Evolutionary conservation across 768 basidiomycete species (phyloP), one percentile per base, ranked within the genome.

Genomic region (Collybia nuda): DNA sequence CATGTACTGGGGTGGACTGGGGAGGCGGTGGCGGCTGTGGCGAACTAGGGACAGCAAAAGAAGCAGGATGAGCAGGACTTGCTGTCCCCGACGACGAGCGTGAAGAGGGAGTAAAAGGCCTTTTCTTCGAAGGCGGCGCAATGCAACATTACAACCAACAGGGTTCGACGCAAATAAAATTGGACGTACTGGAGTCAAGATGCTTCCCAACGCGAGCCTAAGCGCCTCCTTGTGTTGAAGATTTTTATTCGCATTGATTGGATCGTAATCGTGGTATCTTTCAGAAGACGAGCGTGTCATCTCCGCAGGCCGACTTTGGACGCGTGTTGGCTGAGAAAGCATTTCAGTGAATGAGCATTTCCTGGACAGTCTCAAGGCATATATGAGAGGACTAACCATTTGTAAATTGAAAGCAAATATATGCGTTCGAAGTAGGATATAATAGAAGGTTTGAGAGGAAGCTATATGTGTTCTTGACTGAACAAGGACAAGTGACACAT

Each of bases 141-240:
- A 40, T 43, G 44, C 29, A 17, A 32, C 40, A 55, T 56, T 36
- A 44, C 44, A 40, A 56, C 23, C 35, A 53, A 49, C 17, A 22
- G 44, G 15, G 32, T 32, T 32, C 32, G 32, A 32, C 9, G 32
- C 32, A 32, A 32, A 32, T 14, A 44, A 50, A 44, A 46, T 15
- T 43, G 44, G 49, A 73, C 81, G 65, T 60, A 84, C 82, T 54
- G 82, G 82, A 9, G 77, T 67, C 11, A 86, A 65, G 38, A 86
- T 83, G 57, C 80, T 82, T 18, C 84, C 84, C 45, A 86, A 64
- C 0, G 79, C 82, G 22, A 82, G 74, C 32, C 79, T 71, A 21
- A 84, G 67, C 6, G 79, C 77, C 50, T 80, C 77, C 39, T 72
- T 71, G 53, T 79, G 76, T 47, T 73, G 71, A 2, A 65, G 59